Evolutionary conservation across 2,329 filamentous ascomycete species (phyloP).

Genomic region (Nothophaeocryptopus gaeumannii): DNA sequence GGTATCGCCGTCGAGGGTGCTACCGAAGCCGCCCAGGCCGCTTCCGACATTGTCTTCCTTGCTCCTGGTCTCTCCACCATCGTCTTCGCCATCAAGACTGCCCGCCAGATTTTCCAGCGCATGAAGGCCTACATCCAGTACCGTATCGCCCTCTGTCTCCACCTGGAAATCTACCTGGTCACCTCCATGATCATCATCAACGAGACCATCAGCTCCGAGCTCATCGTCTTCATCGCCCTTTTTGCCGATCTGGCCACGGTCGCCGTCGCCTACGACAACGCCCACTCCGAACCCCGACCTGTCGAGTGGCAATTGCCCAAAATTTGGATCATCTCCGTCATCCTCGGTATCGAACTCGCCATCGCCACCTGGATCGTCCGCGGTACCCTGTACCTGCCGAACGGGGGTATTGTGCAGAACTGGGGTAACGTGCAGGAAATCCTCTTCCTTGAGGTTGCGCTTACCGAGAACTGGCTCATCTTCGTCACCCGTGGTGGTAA

Average conservation of each 20-base stretch:
- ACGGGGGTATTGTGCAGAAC: slow-evolving; percentile 72
- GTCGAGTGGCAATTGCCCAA: slow-evolving; percentile 80
- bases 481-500: slow-evolving; percentile 59
- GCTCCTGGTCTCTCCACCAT: slow-evolving; percentile 70
- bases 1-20: slow-evolving; percentile 72
- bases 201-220: slow-evolving; percentile 68
- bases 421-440: slow-evolving; percentile 73
- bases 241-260: slow-evolving; percentile 79
- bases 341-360: slow-evolving; percentile 67
- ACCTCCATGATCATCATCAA: slow-evolving; percentile 78
- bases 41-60: slow-evolving; percentile 72
- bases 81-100: slow-evolving; percentile 69
- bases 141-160: slow-evolving; percentile 71
- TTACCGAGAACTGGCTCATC: slow-evolving; percentile 56
- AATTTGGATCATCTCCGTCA: slow-evolving; percentile 73
- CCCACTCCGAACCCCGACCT: slow-evolving; percentile 69
- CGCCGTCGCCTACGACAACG: slow-evolving; percentile 75
- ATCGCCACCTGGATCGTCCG: slow-evolving; percentile 71
- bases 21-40: slow-evolving; percentile 69
- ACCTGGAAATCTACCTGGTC: slow-evolving; percentile 73
- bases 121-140: slow-evolving; percentile 78
- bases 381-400: slow-evolving; percentile 64
- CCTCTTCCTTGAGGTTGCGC: slow-evolving; percentile 52
- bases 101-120: slow-evolving; percentile 72
- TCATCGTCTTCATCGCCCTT: slow-evolving; percentile 75